Evolutionary conservation across 1,139 yeast genomes (phyloP).

Genomic region (Sugiyamaella grinbergsii): DNA sequence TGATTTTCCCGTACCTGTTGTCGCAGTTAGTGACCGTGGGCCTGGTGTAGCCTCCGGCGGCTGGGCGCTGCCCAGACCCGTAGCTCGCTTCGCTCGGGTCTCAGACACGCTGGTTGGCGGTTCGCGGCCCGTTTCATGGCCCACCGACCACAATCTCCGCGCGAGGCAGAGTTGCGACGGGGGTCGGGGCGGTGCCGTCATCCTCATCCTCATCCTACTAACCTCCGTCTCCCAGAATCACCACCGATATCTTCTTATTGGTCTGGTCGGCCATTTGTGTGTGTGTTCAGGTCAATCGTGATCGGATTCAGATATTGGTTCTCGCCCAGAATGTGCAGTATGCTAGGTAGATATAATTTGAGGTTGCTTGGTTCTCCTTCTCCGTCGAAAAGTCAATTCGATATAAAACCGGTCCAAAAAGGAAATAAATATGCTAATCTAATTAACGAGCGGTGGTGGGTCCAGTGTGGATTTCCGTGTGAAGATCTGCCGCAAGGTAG

Average conservation of each 20-base stretch:
- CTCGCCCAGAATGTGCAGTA: no score
- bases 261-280: constrained; percentile 15
- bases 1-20: constrained; percentile 40
- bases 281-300: no score
- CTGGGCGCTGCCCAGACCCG: constrained; percentile 9
- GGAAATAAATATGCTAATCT: background rate
- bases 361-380: no score
- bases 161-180: constrained; percentile 22
- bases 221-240: constrained; percentile 43
- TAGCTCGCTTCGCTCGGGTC: constrained; percentile 5
- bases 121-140: no score
- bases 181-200: constrained; percentile 14
- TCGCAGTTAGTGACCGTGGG: background rate
- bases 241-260: constrained; percentile 34
- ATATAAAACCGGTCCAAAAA: background rate
- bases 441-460: background rate
- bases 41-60: constrained; percentile 24
- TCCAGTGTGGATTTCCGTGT: background rate
- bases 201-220: constrained; percentile 25
- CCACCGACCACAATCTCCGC: no score
- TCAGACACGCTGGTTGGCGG: constrained; percentile 19
- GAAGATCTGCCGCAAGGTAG: background rate
- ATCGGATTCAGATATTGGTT: no score
- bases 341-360: no score
- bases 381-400: background rate